phyloP scores from a whole-genome alignment of 106 monocot species.

The Apostasia ramifera region DNA sequence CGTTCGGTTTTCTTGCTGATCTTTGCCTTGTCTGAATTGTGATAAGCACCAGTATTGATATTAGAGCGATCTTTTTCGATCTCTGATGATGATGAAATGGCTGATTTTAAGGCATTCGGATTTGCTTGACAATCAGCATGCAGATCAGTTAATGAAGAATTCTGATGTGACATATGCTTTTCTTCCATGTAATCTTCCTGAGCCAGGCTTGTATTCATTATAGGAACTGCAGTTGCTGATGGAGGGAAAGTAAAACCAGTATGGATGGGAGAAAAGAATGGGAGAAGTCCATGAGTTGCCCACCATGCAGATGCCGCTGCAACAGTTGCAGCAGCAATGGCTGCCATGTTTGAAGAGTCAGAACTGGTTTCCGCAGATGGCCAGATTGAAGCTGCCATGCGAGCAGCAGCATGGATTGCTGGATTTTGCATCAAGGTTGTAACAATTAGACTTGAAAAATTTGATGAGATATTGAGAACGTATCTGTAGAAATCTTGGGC shows the following conservation, averaged over 20 bases:
- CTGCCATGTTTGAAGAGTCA: constrained; percentile 41
- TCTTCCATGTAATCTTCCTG: constrained; percentile 9
- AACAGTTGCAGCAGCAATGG: constrained; percentile 75
- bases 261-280: constrained; percentile 38
- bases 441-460: constrained; percentile 58
- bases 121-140: constrained; percentile 15
- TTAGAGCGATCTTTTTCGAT: neutral
- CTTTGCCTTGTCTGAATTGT: constrained; percentile 12
- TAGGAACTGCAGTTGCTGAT: constrained; percentile 12
- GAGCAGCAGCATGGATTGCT: constrained; percentile 72
- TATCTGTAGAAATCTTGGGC: constrained; percentile 40
- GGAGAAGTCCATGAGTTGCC: constrained; percentile 68
- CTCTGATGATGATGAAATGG: constrained; percentile 29
- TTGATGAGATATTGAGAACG: constrained; percentile 45
- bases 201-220: neutral
- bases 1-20: constrained; percentile 47
- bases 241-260: constrained; percentile 41
- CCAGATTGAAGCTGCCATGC: constrained; percentile 74
- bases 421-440: constrained; percentile 78
- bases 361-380: constrained; percentile 26
- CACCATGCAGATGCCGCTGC: constrained; percentile 96
- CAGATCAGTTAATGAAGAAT: constrained; percentile 1
- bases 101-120: constrained; percentile 12
- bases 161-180: constrained; percentile 1
- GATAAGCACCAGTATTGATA: neutral